These are phyloP conservation scores for Spergularia marina DNA, from an alignment of 148 eudicot genomes.

Conservation along the genomic window DNA sequence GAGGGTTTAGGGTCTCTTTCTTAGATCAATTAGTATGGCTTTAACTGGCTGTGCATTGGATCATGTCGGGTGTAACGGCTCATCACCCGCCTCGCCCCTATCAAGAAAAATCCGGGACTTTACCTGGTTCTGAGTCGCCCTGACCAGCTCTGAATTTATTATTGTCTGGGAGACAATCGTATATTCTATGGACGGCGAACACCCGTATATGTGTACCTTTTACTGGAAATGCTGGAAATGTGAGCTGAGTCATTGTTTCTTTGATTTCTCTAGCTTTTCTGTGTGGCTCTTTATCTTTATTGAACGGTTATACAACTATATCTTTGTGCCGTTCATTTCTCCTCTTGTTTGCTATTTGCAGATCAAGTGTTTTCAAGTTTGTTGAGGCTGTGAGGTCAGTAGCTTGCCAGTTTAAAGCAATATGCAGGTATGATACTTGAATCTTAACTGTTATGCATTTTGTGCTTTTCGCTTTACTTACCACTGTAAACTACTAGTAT, in stretches of 20 bases:
- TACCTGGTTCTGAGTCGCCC: no score
- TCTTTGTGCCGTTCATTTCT: neutral
- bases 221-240: neutral
- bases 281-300: neutral
- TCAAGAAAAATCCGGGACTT: no score
- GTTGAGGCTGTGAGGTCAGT: constrained; percentile 7
- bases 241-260: neutral
- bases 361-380: neutral
- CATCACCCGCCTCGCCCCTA: no score
- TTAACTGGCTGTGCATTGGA: no score
- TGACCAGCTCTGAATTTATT: neutral
- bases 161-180: neutral
- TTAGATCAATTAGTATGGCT: no score
- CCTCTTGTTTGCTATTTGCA: constrained; percentile 12
- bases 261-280: neutral
- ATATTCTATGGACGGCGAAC: neutral
- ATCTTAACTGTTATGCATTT: neutral
- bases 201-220: neutral
- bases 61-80: no score
- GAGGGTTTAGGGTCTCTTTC: no score
- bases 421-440: constrained; percentile 27
- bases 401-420: constrained; percentile 9
- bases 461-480: neutral
- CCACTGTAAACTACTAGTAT: no score
- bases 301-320: neutral